Conservation (phyloP, 805 yeast genomes). For the Yarrowia osloensis region DNA sequence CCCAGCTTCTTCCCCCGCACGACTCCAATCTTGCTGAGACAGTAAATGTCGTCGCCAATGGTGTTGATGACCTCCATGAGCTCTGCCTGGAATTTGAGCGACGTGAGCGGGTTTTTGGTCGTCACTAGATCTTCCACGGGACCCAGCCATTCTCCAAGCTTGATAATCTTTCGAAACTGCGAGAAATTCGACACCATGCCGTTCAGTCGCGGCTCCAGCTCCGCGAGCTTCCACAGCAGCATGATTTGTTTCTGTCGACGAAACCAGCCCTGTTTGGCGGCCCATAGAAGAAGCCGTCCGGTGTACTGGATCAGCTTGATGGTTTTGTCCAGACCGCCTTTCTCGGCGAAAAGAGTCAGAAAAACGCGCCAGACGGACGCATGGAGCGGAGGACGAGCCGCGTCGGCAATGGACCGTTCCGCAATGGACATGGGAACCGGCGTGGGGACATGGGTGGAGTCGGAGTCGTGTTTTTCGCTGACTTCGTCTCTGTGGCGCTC, state of each 20-base stretch:
- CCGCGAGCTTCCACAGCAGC: neutral
- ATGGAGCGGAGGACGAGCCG: neutral
- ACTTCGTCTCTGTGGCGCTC: neutral
- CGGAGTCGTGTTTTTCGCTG: neutral
- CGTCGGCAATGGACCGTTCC: neutral
- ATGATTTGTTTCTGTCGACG: neutral
- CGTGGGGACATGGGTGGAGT: neutral
- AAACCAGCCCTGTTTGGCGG: slow-evolving; percentile 6
- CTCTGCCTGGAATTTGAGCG: slow-evolving; percentile 23
- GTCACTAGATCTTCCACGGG: slow-evolving; percentile 31
- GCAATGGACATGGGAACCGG: slow-evolving; percentile 6
- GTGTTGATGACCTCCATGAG: slow-evolving; percentile 38
- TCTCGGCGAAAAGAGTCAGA: slow-evolving; percentile 8
- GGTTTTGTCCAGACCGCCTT: slow-evolving; percentile 33
- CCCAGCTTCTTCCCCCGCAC: slow-evolving; percentile 33
- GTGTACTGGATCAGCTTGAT: slow-evolving; percentile 40
- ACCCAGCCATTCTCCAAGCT: slow-evolving; percentile 40
- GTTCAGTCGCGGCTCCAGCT: slow-evolving; percentile 28
- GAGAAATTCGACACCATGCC: slow-evolving; percentile 38
- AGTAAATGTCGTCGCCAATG: slow-evolving; percentile 40
- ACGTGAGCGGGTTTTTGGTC: neutral
- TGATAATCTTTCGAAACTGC: slow-evolving; percentile 40
- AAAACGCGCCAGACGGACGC: slow-evolving; percentile 10
- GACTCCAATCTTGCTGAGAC: slow-evolving; percentile 39
- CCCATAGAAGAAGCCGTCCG: slow-evolving; percentile 36